phyloP scores from a whole-genome alignment of 1,284 basidiomycete genomes.

The Naganishia cerealis region DNA sequence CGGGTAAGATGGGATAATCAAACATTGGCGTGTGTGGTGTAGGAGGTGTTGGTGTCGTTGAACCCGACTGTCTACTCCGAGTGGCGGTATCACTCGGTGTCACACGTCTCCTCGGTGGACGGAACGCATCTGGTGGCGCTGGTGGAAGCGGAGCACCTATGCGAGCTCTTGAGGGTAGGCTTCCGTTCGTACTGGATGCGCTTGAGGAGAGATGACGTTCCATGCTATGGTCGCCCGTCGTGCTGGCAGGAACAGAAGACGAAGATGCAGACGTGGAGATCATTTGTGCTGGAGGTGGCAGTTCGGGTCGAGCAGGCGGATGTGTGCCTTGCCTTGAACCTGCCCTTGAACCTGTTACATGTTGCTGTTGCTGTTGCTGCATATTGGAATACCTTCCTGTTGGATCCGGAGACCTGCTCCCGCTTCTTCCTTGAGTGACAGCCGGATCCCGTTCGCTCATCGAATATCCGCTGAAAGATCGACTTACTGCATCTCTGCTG shows the following conservation, averaged over 20 bases:
- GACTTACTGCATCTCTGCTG: constrained; percentile 3
- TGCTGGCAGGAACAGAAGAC: constrained; percentile 14
- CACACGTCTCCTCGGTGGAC: constrained; percentile 43
- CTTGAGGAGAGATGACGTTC: constrained; percentile 35
- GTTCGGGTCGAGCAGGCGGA: constrained; percentile 13
- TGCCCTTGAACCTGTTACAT: constrained; percentile 3
- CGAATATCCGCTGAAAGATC: constrained; percentile 2
- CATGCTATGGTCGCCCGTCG: constrained; percentile 19
- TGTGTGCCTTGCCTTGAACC: constrained; percentile 1
- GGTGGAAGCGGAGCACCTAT: constrained; percentile 35
- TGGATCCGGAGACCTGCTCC: constrained; percentile 19
- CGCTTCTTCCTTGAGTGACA: not conserved
- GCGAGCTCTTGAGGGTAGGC: not conserved
- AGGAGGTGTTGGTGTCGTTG: constrained; percentile 22
- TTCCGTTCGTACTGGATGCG: constrained; percentile 29
- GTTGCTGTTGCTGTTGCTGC: constrained; percentile 24
- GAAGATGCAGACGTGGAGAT: constrained; percentile 22
- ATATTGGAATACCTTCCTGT: not conserved
- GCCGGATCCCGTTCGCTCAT: constrained; percentile 1
- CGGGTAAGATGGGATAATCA: not conserved
- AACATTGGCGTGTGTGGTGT: not conserved
- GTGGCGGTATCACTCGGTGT: not conserved
- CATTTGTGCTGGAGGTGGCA: constrained; percentile 27
- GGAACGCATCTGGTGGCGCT: constrained; percentile 53
- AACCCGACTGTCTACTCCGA: constrained; percentile 2